Conservation (phyloP, 257 asterid species). For the Mitragyna speciosa region DNA sequence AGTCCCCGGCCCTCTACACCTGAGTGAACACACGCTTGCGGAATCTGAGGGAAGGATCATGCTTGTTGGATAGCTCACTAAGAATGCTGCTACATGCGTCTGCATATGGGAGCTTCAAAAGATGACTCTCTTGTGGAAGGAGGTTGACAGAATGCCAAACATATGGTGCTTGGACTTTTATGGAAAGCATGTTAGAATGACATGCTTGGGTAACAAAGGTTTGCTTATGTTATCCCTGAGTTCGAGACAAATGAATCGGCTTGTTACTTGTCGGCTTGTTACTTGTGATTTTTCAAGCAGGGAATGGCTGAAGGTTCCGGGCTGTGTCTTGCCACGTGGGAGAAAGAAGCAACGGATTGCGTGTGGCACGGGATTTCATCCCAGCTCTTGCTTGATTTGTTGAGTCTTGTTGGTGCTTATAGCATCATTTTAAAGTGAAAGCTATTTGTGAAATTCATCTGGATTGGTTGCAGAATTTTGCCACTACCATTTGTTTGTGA, state of each 20-base stretch:
- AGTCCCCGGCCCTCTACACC: constrained; percentile 63
- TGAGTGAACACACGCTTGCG: constrained; percentile 71
- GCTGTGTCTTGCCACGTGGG: constrained; percentile 71
- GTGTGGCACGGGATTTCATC: constrained; percentile 85
- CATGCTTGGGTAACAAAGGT: constrained; percentile 90
- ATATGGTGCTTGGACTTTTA: constrained; percentile 98
- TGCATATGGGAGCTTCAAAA: constrained; percentile 99
- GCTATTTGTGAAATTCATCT: not conserved
- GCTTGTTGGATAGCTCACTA: constrained; percentile 87
- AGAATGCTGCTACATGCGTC: constrained; percentile 92
- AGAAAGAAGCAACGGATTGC: constrained; percentile 86
- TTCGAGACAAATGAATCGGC: constrained; percentile 80
- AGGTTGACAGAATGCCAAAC: constrained; percentile 99
- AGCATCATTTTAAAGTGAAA: not conserved
- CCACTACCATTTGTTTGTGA: constrained; percentile 1
- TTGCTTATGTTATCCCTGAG: constrained; percentile 83
- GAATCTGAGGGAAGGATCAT: constrained; percentile 76
- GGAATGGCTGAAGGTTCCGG: constrained; percentile 93
- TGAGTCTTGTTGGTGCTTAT: not conserved
- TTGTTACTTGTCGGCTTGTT: constrained; percentile 71
- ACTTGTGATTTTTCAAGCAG: constrained; percentile 59
- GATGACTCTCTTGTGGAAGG: constrained; percentile 99
- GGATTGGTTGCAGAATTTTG: constrained; percentile 7
- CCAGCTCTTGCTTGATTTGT: constrained; percentile 67
- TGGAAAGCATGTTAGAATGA: constrained; percentile 96